Evolutionary conservation across 2,329 filamentous ascomycete genomes (phyloP), one percentile per base, ranked within the genome.

Genomic region (Sarocladium strictum): DNA sequence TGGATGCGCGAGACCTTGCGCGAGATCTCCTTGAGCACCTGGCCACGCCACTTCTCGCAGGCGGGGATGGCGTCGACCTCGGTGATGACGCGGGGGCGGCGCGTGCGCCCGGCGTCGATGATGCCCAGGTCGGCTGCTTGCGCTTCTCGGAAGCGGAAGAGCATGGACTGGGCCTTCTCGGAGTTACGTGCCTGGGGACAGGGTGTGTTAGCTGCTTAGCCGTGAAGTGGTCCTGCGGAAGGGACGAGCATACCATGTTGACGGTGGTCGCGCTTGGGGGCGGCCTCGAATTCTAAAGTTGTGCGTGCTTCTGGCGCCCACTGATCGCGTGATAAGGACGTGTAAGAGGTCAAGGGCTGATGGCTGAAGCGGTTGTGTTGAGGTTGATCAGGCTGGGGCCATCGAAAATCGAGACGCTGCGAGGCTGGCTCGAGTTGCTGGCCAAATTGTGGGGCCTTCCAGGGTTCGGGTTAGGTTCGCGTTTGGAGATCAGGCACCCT

Each of bases 91-190:
- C 93, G 95, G 53, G 94, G 94, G 2, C 94, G 90, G 11, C 92
- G 89, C 9, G 90, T 87, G 58, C 92, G 89, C 56, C 90, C 89
- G 26, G 88, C 88, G 76, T 97, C 93, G 73, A 99, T 89, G 71
- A 97, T 97, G 67, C 93, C 93, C 49, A 97, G 82, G 74, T 97
- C 92, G 60, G 91, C 90, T 61, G 93, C 93, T 82, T 97, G 94
- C 64, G 93, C 89, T 67, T 96, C 94, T 71, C 94, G 90, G 79
- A 99, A 99, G 79, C 94, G 93, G 78, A 97, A 99, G 72, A 99
- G 93, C 93, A 99, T 99, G 49, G 92, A 97, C 78, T 99, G 94
- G 66, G 94, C 93, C 73, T 97, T 99, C 81, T 97, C 93, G 45
- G 90, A 93, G 73, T 97, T 97, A 68, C 93, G 93, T 67, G 93